These are phyloP conservation scores for Rhodotorula taiwanensis DNA, from an alignment of 768 basidiomycete species.

Conservation along the genomic window DNA sequence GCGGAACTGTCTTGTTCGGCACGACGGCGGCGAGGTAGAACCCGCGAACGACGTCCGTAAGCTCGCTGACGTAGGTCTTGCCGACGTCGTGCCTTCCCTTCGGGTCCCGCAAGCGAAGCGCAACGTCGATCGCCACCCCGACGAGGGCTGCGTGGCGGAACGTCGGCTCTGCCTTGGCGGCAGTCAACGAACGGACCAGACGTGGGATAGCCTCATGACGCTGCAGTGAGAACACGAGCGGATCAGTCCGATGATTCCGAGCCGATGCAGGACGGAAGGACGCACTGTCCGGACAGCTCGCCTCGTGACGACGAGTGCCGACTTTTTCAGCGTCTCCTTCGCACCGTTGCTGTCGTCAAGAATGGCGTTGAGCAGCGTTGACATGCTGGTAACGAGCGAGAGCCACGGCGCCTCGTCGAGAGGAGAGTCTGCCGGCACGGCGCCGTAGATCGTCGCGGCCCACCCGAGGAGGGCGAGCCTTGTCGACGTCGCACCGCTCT, in stretches of 20 bases:
- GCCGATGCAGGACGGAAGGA: conserved; percentile 12
- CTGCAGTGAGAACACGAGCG: neutral
- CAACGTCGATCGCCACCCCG: conserved; percentile 53
- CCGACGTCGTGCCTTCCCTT: conserved; percentile 47
- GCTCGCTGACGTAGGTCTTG: conserved; percentile 48
- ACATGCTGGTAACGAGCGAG: conserved; percentile 55
- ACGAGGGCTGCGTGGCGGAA: conserved; percentile 52
- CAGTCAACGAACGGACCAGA: conserved; percentile 15
- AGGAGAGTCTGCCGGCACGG: conserved; percentile 41
- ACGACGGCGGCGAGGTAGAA: conserved; percentile 60
- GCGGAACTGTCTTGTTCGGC: conserved; percentile 60
- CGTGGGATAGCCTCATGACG: conserved; percentile 5
- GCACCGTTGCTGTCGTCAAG: conserved; percentile 51
- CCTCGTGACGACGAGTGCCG: conserved; percentile 57
- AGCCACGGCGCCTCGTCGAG: conserved; percentile 48
- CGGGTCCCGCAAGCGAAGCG: conserved; percentile 17
- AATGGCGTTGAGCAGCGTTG: conserved; percentile 57
- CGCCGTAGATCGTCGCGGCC: conserved; percentile 59
- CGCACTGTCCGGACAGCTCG: conserved; percentile 62
- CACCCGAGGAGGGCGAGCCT: conserved; percentile 66
- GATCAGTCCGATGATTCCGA: neutral
- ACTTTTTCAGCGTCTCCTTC: conserved; percentile 58
- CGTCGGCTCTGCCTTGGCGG: conserved; percentile 24
- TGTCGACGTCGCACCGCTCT: conserved; percentile 47
- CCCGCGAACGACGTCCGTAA: conserved; percentile 51